Conservation (phyloP, 1,139 yeast genomes). For the Scheffersomyces titani region DNA sequence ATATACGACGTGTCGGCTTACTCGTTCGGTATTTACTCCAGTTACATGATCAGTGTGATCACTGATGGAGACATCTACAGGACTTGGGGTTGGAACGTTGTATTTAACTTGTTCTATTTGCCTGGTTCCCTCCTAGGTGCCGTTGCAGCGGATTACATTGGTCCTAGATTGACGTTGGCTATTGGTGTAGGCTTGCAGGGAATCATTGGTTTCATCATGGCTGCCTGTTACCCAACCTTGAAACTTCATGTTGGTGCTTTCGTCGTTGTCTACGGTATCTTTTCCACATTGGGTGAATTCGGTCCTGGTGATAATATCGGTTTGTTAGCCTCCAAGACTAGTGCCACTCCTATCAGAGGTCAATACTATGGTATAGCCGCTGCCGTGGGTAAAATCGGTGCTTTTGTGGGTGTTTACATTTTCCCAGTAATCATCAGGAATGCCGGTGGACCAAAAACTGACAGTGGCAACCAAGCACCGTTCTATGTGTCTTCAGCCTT, state of each 20-base stretch:
- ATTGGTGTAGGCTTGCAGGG: constrained; percentile 75
- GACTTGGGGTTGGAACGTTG: constrained; percentile 91
- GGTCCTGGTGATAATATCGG: constrained; percentile 96
- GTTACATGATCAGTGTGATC: constrained; percentile 60
- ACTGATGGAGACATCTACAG: constrained; percentile 65
- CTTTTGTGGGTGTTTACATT: constrained; percentile 85
- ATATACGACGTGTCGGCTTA: constrained; percentile 85
- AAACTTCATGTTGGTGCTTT: constrained; percentile 70
- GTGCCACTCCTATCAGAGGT: constrained; percentile 87
- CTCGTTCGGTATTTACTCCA: constrained; percentile 82
- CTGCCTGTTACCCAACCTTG: constrained; percentile 62
- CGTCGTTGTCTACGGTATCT: constrained; percentile 84
- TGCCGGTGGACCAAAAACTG: constrained; percentile 41
- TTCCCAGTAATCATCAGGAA: constrained; percentile 71
- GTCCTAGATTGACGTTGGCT: constrained; percentile 78
- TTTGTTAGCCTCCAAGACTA: constrained; percentile 79
- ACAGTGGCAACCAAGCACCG: constrained; percentile 68
- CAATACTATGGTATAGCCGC: constrained; percentile 91
- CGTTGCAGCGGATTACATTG: constrained; percentile 75
- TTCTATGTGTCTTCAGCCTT: constrained; percentile 80
- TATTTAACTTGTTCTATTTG: constrained; percentile 80
- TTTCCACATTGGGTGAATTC: constrained; percentile 84
- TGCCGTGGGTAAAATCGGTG: constrained; percentile 88
- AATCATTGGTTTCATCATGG: constrained; percentile 82
- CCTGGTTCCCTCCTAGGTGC: constrained; percentile 93